Evolutionary conservation across 164 flowering plant species (phyloP).

Genomic region (Sedum album): DNA sequence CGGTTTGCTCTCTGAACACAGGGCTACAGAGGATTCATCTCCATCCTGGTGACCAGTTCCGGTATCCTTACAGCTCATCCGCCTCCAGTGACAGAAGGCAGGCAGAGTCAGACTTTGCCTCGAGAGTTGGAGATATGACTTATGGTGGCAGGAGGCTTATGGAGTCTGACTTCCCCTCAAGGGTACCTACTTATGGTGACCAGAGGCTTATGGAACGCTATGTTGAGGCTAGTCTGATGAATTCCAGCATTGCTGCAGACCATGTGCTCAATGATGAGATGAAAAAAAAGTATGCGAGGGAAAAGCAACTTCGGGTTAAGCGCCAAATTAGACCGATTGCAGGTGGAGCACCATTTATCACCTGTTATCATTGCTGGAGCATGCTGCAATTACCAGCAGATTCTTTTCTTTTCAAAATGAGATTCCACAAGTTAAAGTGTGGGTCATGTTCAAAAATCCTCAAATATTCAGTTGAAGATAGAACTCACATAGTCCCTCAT

Average conservation of each 20-base stretch:
- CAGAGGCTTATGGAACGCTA: slow-evolving; percentile 15
- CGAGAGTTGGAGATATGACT: slow-evolving; percentile 15
- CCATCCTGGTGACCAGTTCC: slow-evolving; percentile 17
- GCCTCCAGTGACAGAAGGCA: slow-evolving; percentile 32
- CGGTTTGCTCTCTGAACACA: slow-evolving; percentile 12
- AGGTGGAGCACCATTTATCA: slow-evolving; percentile 69
- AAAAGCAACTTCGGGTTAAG: slow-evolving; percentile 27
- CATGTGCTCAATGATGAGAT: background rate
- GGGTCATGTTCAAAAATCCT: slow-evolving; percentile 59
- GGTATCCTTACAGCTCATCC: slow-evolving; percentile 20
- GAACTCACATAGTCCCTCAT: slow-evolving; percentile 33
- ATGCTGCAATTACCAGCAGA: slow-evolving; percentile 67
- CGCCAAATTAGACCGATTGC: slow-evolving; percentile 51
- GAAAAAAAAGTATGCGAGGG: slow-evolving; percentile 21
- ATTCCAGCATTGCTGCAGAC: slow-evolving; percentile 11
- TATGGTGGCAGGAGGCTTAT: slow-evolving; percentile 16
- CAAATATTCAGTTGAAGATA: slow-evolving; percentile 35
- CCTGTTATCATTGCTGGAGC: slow-evolving; percentile 43
- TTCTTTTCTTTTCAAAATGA: slow-evolving; percentile 41
- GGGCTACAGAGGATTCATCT: slow-evolving; percentile 19
- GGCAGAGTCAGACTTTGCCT: slow-evolving; percentile 22
- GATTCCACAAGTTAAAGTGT: slow-evolving; percentile 43
- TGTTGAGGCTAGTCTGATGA: slow-evolving; percentile 17
- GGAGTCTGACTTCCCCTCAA: slow-evolving; percentile 23
- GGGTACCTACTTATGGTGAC: slow-evolving; percentile 14